Conservation (phyloP, 192 early-diverging fungal species). For the Powellomyces hirtus region DNA sequence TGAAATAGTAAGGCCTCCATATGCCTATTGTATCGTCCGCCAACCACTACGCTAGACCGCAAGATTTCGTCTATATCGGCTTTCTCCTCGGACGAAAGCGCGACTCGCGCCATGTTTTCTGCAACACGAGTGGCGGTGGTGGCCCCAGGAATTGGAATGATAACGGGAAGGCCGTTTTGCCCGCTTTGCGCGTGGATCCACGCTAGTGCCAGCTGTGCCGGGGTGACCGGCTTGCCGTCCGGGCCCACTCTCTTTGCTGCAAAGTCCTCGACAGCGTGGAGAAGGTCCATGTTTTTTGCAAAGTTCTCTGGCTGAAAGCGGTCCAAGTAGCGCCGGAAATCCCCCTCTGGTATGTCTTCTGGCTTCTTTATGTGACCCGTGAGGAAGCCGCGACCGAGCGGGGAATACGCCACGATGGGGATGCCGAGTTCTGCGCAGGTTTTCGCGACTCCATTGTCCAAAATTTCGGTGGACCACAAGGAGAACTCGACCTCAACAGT, state of each 20-base stretch:
- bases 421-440: constrained; percentile 62
- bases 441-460: constrained; percentile 64
- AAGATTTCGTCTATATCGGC: background rate
- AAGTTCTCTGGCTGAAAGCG: constrained; percentile 64
- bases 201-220: constrained; percentile 58
- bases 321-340: constrained; percentile 50
- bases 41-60: background rate
- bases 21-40: background rate
- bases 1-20: no score
- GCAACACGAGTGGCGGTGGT: constrained; percentile 20
- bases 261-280: constrained; percentile 35
- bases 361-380: constrained; percentile 55
- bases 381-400: constrained; percentile 59
- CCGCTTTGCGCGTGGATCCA: constrained; percentile 62
- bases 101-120: constrained; percentile 34
- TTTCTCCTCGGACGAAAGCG: background rate
- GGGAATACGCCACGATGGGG: constrained; percentile 56
- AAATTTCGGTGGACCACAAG: constrained; percentile 62
- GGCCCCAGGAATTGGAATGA: constrained; percentile 49
- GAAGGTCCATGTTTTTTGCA: constrained; percentile 51
- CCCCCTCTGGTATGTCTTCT: constrained; percentile 53
- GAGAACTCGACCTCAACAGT: constrained; percentile 44
- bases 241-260: constrained; percentile 17
- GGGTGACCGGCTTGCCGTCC: constrained; percentile 40
- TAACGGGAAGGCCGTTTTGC: background rate